Evolutionary conservation across 2,329 filamentous ascomycete genomes (phyloP), one percentile per base, ranked within the genome.

Genomic region (Xylaria sp.): DNA sequence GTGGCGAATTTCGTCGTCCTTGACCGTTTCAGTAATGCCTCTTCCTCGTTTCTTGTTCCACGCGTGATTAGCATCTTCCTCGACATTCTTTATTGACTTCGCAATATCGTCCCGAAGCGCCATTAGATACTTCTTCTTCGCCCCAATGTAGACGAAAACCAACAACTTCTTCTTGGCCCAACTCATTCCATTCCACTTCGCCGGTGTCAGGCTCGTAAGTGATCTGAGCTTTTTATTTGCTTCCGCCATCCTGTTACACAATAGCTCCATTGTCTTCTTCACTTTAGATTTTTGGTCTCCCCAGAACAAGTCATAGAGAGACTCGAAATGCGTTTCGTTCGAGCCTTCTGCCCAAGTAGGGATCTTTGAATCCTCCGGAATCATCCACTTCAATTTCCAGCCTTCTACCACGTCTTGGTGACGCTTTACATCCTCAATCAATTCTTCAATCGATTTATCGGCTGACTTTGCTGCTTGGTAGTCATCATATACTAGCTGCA

Each of bases 321-420:
- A 29, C 13, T 53, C 50, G n/a, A 53, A 32, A 53, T 53, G 50
- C 50, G 25, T 53, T 53, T 29, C 50, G 32, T 53, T 27, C 25
- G 23, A 18, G 27, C 50, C 48, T 29, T 27, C 25, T 29, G 18
- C 27, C 23, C 25, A 51, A 12, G 48, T 29, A 10, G 44, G 9
- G 21, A 9, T 25, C 27, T 53, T 16, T 29, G 13, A 5, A 16
- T n/a, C 6, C 13, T 53, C 50, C 27, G 50, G 50, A 16, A 53
- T 53, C 50, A 53, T 53, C 50, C 50, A 53, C 50, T 5, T 32
- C 23, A 10, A 53, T 53, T 53, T 53, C 50, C 50, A 53, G 29
- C 29, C 16, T 53, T 53, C 50, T n/a, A 53, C 50, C 25, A 29
- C 25, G 6, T 1, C n/a, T 53, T 53, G 50, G 18, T 53, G 50